Evolutionary conservation across 225 moss, liverwort and hornwort genomes (phyloP), one percentile per base, ranked within the genome.

Genomic region (Asterella californica): DNA sequence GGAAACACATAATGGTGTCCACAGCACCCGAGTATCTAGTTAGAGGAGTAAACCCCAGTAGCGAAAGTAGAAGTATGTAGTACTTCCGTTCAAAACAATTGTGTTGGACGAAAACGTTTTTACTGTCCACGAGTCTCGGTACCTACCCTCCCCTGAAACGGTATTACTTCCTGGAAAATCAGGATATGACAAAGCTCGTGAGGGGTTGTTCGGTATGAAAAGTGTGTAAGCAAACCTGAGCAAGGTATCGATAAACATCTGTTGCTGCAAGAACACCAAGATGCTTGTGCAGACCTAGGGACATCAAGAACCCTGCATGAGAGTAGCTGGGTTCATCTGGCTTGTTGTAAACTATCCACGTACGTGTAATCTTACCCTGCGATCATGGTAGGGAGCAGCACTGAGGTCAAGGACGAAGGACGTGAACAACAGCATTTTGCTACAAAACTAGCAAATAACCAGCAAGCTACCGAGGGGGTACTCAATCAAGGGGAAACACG

Each of bases 281-380:
- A 88, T 97, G 97, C 84, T 88, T 94, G 67, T 93, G 94, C 47
- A 97, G 83, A 80, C 97, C 97, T 34, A 97, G 87, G 69, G 97
- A 90, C 97, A 97, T 97, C 77, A 97, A 82, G 81, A 97, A 90
- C 66, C 97, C 97, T 77, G 97, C 97, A 79, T 97, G 97, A 19
- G 97, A 88, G 76, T 85, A 91, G 79, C 90, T 94, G 64, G 91
- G 92, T 78, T 97, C 94, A 55, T 94, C 97, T 60, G 97, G 94
- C 86, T 97, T 97, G 85, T 97, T 97, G 75, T 97, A 97, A 54
- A 97, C 90, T 76, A 97, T 97, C 97, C 97, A 97, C 24, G 97
- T 93, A 42, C 97, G 93, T 48, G 97, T 93, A 68, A 97, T 93
- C 81, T 92, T 94, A 70, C 94, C 91, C 80, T 85, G 79, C 52